Evolutionary conservation across 2,329 filamentous ascomycete genomes (phyloP), one percentile per base, ranked within the genome.

Genomic region (Pseudogymnoascus sp.): DNA sequence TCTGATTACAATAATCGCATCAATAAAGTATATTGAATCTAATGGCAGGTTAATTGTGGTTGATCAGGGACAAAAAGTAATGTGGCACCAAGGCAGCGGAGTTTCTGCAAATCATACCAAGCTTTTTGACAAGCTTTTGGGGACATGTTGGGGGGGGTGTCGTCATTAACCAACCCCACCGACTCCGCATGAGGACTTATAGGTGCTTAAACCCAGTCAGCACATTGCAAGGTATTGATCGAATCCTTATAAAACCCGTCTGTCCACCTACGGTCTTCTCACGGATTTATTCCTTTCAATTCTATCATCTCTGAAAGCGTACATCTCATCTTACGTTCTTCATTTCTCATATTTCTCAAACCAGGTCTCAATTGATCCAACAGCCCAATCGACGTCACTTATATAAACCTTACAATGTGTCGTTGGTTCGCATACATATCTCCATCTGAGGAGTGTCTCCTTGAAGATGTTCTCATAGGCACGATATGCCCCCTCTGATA

Each of bases 381-480:
- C 1, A 55, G 33, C 29, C 3, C 35, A 36, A 36, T 36, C 35
- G 12, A n/a, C 5, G 12, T n/a, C 35, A 21, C 9, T 33, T 13
- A n/a, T 15, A 33, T 29, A 55, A 21, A 45, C 33, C 58, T 18
- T 59, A 68, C 59, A 21, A 79, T 77, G 76, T 77, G 76, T 71
- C 79, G 80, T 35, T 83, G 80, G 80, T 82, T 83, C 65, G 80
- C 80, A 18, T 83, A 83, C 67, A 77, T 83, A 62, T 81, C 79
- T 1, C 74, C 75, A 0, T 74, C 72, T 0, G 81, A 83, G 71
- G 77, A 79, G 10, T 82, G 79, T 69, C 77, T 83, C 48, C 74
- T 83, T 8, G 79, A 80, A 62, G 81, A 83, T 67, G 80, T 82
- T 48, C 75, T 83, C 35, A 76, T 83, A 62, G 76, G 68, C 65